phyloP scores from a whole-genome alignment of 2,329 filamentous ascomycete genomes.

The Hysterium pulicare region DNA sequence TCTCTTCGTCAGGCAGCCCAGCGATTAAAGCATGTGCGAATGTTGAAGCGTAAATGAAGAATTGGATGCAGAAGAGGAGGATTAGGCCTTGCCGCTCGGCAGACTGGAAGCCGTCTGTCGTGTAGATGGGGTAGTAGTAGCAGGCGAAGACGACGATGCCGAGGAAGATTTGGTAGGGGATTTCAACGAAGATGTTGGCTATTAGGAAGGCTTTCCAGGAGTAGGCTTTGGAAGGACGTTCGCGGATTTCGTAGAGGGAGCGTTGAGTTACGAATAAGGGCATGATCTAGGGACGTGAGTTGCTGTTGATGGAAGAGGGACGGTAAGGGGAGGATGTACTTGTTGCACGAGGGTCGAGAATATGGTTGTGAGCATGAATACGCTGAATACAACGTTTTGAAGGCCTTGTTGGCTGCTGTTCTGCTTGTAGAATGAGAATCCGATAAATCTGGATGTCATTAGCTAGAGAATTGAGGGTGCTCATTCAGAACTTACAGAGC shows the following conservation, averaged over 20 bases:
- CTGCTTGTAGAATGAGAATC: constrained; percentile 44
- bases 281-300: constrained; percentile 46
- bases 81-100: constrained; percentile 62
- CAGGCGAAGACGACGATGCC: constrained; percentile 61
- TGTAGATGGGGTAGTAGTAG: constrained; percentile 60
- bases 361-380: constrained; percentile 49
- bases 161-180: constrained; percentile 63
- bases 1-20: constrained; percentile 65
- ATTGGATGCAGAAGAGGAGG: constrained; percentile 61
- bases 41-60: constrained; percentile 68
- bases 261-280: constrained; percentile 58
- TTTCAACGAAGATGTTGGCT: constrained; percentile 68
- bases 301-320: background rate
- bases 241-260: constrained; percentile 58
- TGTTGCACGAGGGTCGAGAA: constrained; percentile 51
- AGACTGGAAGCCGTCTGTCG: constrained; percentile 31
- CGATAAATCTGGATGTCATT: constrained; percentile 22
- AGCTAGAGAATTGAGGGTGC: background rate
- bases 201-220: constrained; percentile 72
- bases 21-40: constrained; percentile 74
- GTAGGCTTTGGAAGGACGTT: constrained; percentile 66
- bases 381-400: constrained; percentile 47
- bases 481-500: constrained; percentile 12
- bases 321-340: constrained; percentile 15
- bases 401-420: constrained; percentile 39